Base-by-base conservation (phyloP, 1,284 basidiomycete species). In the Sutorius eximius region DNA sequence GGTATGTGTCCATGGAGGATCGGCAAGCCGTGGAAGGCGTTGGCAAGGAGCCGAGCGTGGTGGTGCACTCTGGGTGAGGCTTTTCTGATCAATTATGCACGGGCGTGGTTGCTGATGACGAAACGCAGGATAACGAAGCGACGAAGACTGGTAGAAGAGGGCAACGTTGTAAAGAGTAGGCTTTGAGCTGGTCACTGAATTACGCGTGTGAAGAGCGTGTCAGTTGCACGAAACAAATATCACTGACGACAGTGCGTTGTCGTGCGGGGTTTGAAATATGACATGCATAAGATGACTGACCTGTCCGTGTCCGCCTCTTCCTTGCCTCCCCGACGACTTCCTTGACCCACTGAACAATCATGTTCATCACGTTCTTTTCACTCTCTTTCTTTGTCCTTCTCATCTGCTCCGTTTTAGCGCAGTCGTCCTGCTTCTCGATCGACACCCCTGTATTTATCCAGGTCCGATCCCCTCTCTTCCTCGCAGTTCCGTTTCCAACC, bases 311-410 rank as follows among this genome's bases (percentile, higher is more conserved):
- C 24, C 24, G 15, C 8, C 33, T 5, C 4, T 16, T 38, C 44
- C 45, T 46, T 46, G 42, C 52, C 57, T 61, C 55, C 64, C 60
- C 62, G 54, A 63, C 62, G 62, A 58, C 49, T 12, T 36, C n/a
- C 48, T n/a, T 12, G 45, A 16, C 15, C 13, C 34, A 24, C 52
- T 36, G 51, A 54, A 34, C 46, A 65, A 76, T 67, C 65, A 91
- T 91, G 88, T 86, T 83, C 81, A 75, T 83, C 75, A 87, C 88
- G 76, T 73, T 91, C 86, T 50, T 89, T 88, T 78, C 79, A 58
- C 70, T 81, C 74, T 77, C 85, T 70, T 80, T 90, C 82, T 73
- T 89, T 77, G 72, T 79, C 66, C 68, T 76, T 61, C 72, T 83
- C 69, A 65, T 82, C 67, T 76, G 67, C 61, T 75, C 74, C 68